Evolutionary conservation across 2,329 filamentous ascomycete genomes (phyloP).

Genomic region (Fusarium begoniae): DNA sequence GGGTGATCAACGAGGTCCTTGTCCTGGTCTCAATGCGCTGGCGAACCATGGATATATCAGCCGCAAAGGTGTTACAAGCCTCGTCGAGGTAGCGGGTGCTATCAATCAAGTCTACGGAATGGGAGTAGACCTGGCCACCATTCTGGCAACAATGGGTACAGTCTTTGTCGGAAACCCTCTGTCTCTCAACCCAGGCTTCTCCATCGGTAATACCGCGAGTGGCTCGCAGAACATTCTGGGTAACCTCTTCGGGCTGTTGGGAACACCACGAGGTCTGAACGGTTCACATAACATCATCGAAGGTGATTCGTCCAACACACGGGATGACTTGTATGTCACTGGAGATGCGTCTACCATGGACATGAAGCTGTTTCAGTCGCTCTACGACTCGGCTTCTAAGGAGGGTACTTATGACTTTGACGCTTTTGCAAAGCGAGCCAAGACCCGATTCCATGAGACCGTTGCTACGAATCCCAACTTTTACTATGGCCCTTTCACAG

Average conservation of each 20-base stretch:
- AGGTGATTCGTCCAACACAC: slow-evolving; percentile 14
- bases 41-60: slow-evolving; percentile 50
- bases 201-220: neutral
- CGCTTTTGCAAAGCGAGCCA: neutral
- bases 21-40: slow-evolving; percentile 49
- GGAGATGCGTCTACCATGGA: slow-evolving; percentile 15
- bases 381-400: slow-evolving; percentile 8
- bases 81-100: slow-evolving; percentile 18
- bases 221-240: slow-evolving; percentile 8
- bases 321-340: slow-evolving; percentile 12
- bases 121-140: slow-evolving; percentile 1
- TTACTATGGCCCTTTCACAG: slow-evolving; percentile 19
- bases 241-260: slow-evolving; percentile 4
- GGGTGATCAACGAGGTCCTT: slow-evolving; percentile 43
- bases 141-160: slow-evolving; percentile 7
- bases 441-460: neutral
- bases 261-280: slow-evolving; percentile 9
- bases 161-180: slow-evolving; percentile 23
- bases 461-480: slow-evolving; percentile 16
- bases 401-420: slow-evolving; percentile 22
- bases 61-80: slow-evolving; percentile 29
- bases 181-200: slow-evolving; percentile 12
- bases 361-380: neutral
- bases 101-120: slow-evolving; percentile 26
- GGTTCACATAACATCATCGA: slow-evolving; percentile 22